Evolutionary conservation across 768 basidiomycete species (phyloP).

Genomic region (Mrakia hoshinonis): DNA sequence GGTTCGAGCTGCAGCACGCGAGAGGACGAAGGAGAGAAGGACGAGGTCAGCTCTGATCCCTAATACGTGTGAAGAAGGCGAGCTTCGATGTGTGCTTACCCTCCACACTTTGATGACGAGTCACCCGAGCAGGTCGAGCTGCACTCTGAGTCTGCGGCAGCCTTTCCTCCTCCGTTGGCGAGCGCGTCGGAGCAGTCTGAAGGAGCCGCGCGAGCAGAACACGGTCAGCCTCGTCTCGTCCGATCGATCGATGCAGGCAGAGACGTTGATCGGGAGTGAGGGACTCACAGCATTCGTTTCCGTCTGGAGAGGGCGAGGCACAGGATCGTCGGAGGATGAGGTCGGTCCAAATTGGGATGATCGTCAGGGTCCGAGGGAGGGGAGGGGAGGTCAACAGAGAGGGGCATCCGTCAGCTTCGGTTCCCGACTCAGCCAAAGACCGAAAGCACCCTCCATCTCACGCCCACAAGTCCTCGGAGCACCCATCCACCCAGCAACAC

Average conservation of each 20-base stretch:
- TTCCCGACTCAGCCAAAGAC: not conserved
- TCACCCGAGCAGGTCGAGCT: constrained; percentile 23
- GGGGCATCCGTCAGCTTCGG: not conserved
- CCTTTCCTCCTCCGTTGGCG: constrained; percentile 20
- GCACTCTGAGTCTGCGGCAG: not conserved
- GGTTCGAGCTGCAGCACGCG: not conserved
- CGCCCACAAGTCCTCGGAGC: no score
- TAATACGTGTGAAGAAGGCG: not conserved
- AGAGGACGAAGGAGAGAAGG: not conserved
- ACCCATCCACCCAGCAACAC: no score
- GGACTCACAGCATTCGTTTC: constrained; percentile 14
- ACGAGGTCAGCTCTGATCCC: not conserved
- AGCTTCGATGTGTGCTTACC: constrained; percentile 1
- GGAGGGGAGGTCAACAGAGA: not conserved
- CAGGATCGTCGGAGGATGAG: not conserved
- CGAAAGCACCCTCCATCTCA: not conserved
- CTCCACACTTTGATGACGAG: constrained; percentile 19
- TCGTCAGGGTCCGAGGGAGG: not conserved
- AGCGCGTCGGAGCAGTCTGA: constrained; percentile 16
- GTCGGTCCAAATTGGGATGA: not conserved
- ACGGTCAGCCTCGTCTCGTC: not conserved
- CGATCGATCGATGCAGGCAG: not conserved
- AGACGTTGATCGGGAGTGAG: not conserved
- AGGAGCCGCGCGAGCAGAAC: not conserved
- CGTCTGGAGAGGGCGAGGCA: not conserved